Evolutionary conservation across 1,139 yeast genomes (phyloP).

Genomic region (Saccharomycopsis crataegensis): DNA sequence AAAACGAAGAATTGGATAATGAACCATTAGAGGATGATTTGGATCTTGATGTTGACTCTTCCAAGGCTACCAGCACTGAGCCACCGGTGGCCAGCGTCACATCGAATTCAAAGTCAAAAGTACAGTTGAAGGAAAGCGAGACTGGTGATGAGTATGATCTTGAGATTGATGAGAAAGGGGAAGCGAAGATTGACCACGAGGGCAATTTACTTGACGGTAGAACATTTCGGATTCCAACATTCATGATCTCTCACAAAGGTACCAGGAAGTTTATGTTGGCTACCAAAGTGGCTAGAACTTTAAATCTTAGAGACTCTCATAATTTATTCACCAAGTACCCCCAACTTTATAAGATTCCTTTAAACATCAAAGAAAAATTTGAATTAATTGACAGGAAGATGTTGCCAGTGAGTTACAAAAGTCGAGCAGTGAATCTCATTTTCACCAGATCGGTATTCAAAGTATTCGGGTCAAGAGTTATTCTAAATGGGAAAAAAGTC

Average conservation of each 20-base stretch:
- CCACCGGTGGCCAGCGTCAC: not conserved
- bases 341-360: constrained; percentile 58
- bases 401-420: constrained; percentile 86
- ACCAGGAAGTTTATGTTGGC: constrained; percentile 77
- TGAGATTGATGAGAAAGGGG: constrained; percentile 79
- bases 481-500: constrained; percentile 73
- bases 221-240: constrained; percentile 71
- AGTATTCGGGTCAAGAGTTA: constrained; percentile 85
- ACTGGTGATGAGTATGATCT: constrained; percentile 75
- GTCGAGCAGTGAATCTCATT: constrained; percentile 81
- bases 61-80: not conserved
- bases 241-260: constrained; percentile 71
- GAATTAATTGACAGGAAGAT: constrained; percentile 76
- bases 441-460: constrained; percentile 85
- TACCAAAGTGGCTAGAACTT: constrained; percentile 92
- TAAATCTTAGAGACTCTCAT: constrained; percentile 92
- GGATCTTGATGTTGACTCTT: not conserved
- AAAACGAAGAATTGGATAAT: not conserved
- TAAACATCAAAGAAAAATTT: constrained; percentile 72
- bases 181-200: constrained; percentile 55
- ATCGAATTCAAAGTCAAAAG: constrained; percentile 1
- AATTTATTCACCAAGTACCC: constrained; percentile 81
- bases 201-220: constrained; percentile 77
- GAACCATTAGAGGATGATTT: not conserved
- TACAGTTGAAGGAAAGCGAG: constrained; percentile 33